Evolutionary conservation across 352 stramenopile species (phyloP), one percentile per base, ranked within the genome.

Genomic region (Globisporangium ultimum): DNA sequence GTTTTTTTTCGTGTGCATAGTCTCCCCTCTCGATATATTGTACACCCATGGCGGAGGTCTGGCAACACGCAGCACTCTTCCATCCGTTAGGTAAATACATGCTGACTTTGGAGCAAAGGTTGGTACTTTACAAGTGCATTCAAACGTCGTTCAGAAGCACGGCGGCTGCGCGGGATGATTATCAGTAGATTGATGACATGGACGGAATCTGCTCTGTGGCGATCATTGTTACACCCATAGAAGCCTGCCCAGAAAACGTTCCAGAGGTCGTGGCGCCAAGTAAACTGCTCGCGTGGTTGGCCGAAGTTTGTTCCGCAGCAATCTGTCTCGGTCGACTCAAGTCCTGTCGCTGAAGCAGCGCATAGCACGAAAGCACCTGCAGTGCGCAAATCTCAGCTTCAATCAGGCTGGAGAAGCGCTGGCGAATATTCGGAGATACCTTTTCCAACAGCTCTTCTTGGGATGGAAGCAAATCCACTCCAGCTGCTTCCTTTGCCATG

Each of bases 331-430:
- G 18, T 12, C 57, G 57, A 55, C 75, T 64, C 15, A 71, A 64
- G 38, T 86, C 61, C 45, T 86, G 79, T 21, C 61, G 70, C 58
- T 84, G 79, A 13, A 88, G 64, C 63, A 85, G 74, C 8, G 78
- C 78, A 48, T 87, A 89, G 61, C 78, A 89, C 41, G 78, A 90
- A 4, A 93, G 76, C 48, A 93, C 84, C 66, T 93, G 84, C 24
- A 93, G 73, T 32, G 84, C 84, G 49, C 80, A 91, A 45, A 93
- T 60, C 58, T 93, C 84, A 2, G 81, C 72, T 65, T 93, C 84
- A 49, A 90, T 88, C 13, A 93, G 71, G 54, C 74, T 87, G 17
- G 83, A 85, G 32, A 92, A 56, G 10, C 80, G 78, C 24, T 85
- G 76, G 17, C 83, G 80, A 55, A 92, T 71, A 48, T 76, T 86